Percentiles rank a stretch among this genome's conserved stretches.
Evolutionary conservation across 2,329 filamentous ascomycete species (phyloP).

Genomic region (Pseudogymnoascus sp.): DNA sequence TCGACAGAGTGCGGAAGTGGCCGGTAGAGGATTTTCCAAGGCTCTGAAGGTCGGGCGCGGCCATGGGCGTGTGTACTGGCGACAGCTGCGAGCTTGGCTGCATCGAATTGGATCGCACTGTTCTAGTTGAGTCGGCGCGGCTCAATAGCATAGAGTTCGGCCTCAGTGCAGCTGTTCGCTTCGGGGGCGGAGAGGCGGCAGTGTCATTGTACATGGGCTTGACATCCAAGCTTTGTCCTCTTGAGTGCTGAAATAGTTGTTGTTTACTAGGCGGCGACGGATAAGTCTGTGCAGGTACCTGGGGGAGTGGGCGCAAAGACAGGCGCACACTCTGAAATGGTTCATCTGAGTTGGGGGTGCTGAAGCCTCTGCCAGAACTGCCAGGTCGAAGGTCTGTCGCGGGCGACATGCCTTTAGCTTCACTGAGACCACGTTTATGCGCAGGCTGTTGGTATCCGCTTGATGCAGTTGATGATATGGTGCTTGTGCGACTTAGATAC

Average conservation of each 20-base stretch:
- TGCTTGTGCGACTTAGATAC: conserved; percentile 56
- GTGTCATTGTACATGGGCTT: conserved; percentile 17
- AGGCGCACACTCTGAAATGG: conserved; percentile 66
- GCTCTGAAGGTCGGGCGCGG: conserved; percentile 65
- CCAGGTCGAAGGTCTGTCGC: conserved; percentile 39
- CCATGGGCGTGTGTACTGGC: conserved; percentile 39
- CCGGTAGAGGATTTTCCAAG: conserved; percentile 84
- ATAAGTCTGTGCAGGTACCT: conserved; percentile 45
- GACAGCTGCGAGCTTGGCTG: conserved; percentile 26
- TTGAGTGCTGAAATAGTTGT: neutral
- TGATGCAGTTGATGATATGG: conserved; percentile 65
- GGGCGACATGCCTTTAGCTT: conserved; percentile 50
- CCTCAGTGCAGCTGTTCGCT: conserved; percentile 25
- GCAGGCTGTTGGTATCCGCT: conserved; percentile 43
- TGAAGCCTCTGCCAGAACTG: conserved; percentile 31
- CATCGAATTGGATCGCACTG: conserved; percentile 30
- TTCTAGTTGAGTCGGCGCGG: conserved; percentile 44
- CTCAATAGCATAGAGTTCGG: conserved; percentile 56
- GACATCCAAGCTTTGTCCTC: conserved; percentile 12
- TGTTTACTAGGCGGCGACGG: conserved; percentile 15
- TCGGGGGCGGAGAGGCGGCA: conserved; percentile 9
- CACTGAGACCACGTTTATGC: conserved; percentile 70
- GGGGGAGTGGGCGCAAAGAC: conserved; percentile 66
- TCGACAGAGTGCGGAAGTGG: conserved; percentile 79
- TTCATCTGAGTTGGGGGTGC: conserved; percentile 44